These are phyloP conservation scores for Tylopilus sp. DNA, from an alignment of 1,284 basidiomycete genomes.

Conservation along the genomic window DNA sequence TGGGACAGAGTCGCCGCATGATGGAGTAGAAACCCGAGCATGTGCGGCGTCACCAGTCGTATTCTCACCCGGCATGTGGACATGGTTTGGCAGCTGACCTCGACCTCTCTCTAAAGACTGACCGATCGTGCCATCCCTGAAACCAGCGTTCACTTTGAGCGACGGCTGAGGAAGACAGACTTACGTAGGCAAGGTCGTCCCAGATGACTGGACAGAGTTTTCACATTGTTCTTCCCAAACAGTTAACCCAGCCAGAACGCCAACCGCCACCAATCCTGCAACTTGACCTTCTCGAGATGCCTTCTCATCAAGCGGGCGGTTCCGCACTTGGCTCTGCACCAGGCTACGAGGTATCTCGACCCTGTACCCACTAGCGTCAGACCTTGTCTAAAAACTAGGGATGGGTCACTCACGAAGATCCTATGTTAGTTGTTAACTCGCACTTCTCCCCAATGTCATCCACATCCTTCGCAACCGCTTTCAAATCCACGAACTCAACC, in stretches of 20 bases:
- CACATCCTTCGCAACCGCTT: neutral
- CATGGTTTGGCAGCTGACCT: neutral
- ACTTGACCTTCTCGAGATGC: neutral
- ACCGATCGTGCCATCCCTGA: neutral
- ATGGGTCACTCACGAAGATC: conserved; percentile 8
- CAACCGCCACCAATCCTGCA: neutral
- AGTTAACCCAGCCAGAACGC: neutral
- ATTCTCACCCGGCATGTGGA: neutral
- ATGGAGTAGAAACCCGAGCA: neutral
- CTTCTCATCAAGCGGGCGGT: neutral
- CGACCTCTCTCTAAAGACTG: neutral
- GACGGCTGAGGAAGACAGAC: neutral
- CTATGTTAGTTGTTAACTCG: neutral
- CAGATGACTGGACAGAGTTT: neutral
- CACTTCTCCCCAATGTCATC: neutral
- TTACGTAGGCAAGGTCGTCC: neutral
- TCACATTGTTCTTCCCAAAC: neutral
- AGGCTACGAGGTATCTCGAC: neutral
- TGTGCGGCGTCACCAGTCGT: neutral
- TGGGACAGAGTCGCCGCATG: neutral
- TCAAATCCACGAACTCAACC: neutral
- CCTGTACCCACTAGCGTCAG: neutral
- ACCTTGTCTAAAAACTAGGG: neutral
- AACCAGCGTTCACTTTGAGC: neutral
- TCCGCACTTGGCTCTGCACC: neutral